A percentile compares a stretch with the other conserved stretches of the same genome.
Conservation (phyloP, 1,139 yeast species). For the Suhomyces taliae region DNA sequence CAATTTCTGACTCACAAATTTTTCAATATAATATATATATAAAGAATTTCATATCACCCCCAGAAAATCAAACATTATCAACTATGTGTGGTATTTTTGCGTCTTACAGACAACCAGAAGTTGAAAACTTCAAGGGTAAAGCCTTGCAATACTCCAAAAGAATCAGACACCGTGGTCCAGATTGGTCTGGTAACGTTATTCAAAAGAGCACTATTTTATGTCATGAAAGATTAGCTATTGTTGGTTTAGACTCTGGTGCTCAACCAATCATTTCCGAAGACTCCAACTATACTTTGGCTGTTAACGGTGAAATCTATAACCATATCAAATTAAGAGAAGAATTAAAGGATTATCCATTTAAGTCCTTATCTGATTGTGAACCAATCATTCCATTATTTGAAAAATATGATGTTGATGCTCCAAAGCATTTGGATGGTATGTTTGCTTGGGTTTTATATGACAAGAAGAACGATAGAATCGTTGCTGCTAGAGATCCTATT, state of each 20-base stretch:
- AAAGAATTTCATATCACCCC: not conserved
- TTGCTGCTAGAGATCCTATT: constrained; percentile 98
- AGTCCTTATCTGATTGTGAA: constrained; percentile 94
- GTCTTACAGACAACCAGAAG: constrained; percentile 78
- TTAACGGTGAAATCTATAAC: constrained; percentile 98
- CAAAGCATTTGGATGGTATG: constrained; percentile 95
- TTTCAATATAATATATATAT: constrained; percentile 7
- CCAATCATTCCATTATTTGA: constrained; percentile 90
- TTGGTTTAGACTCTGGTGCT: constrained; percentile 94
- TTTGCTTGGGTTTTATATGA: constrained; percentile 94
- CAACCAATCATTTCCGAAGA: constrained; percentile 90
- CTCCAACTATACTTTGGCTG: constrained; percentile 72
- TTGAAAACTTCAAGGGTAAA: constrained; percentile 76
- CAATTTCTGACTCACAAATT: constrained; percentile 14
- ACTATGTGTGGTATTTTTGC: constrained; percentile 98
- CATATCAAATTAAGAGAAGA: constrained; percentile 84
- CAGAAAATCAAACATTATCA: not conserved
- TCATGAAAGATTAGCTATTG: constrained; percentile 96
- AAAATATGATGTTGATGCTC: constrained; percentile 86
- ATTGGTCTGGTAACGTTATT: constrained; percentile 90
- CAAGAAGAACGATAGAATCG: constrained; percentile 74
- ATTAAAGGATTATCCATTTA: constrained; percentile 69
- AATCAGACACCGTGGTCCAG: constrained; percentile 98
- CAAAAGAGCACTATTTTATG: constrained; percentile 78
- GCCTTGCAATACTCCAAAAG: constrained; percentile 89